Conservation (phyloP, 2,329 filamentous ascomycete genomes). For the Colletotrichum sp. region DNA sequence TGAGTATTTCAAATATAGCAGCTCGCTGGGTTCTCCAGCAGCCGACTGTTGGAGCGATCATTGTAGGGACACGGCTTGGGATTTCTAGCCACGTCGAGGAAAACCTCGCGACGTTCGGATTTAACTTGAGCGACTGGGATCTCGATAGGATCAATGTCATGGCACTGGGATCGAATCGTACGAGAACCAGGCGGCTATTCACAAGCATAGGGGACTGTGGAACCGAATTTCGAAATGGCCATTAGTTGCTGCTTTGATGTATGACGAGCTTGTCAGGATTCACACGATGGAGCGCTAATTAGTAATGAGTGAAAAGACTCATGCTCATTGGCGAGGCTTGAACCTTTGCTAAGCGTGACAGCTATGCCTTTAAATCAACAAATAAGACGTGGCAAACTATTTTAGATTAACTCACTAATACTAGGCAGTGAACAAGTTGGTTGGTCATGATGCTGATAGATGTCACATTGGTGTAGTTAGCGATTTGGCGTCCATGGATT, state of each 20-base stretch:
- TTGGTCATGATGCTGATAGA: background rate
- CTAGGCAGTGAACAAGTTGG: background rate
- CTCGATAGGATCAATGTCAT: background rate
- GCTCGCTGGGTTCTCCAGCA: slow-evolving; percentile 3
- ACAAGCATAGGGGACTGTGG: background rate
- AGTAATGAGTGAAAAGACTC: background rate
- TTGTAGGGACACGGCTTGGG: background rate
- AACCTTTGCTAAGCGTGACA: background rate
- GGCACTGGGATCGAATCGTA: background rate
- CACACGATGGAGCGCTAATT: background rate
- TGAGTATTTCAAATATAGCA: background rate
- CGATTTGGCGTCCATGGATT: background rate
- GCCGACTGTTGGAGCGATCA: background rate
- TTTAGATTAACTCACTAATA: background rate
- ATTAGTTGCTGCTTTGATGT: background rate
- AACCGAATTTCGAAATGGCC: background rate
- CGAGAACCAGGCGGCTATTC: background rate
- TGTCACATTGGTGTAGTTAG: background rate
- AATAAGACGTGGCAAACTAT: background rate
- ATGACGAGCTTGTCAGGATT: background rate
- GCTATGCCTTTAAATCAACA: background rate
- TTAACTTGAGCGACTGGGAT: background rate
- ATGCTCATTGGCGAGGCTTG: background rate
- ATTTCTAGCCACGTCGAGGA: background rate
- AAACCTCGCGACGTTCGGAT: background rate